These are phyloP conservation scores for Paramecium tetraurelia DNA, from an alignment of 73 alveolate species.

Conservation along the genomic window DNA sequence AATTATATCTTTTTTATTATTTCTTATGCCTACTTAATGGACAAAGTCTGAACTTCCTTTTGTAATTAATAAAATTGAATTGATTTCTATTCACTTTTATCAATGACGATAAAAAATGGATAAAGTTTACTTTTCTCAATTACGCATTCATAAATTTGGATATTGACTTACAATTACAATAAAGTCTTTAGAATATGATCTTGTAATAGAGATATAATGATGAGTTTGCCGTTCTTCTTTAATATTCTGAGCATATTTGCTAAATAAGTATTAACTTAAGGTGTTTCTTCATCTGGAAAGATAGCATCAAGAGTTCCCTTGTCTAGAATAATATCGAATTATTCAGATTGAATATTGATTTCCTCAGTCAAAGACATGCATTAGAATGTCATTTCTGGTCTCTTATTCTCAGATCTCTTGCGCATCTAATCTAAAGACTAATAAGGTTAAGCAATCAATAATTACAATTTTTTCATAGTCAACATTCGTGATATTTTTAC, in stretches of 20 bases:
- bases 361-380: slow-evolving; percentile 11
- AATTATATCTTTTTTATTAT: slow-evolving; percentile 28
- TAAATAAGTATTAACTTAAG: slow-evolving; percentile 17
- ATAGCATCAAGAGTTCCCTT: slow-evolving; percentile 63
- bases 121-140: slow-evolving; percentile 55
- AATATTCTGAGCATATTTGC: slow-evolving; percentile 39
- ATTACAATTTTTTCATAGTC: slow-evolving; percentile 53
- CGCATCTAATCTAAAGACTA: slow-evolving; percentile 47
- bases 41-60: neutral
- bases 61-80: neutral
- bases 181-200: slow-evolving; percentile 45
- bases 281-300: slow-evolving; percentile 51
- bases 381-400: slow-evolving; percentile 53
- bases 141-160: slow-evolving; percentile 37
- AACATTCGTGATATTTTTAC: slow-evolving; percentile 43
- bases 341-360: neutral
- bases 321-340: slow-evolving; percentile 46
- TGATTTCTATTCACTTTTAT: slow-evolving; percentile 1
- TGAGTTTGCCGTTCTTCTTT: slow-evolving; percentile 6
- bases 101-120: slow-evolving; percentile 53
- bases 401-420: slow-evolving; percentile 47
- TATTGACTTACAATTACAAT: neutral
- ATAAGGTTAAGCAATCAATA: neutral
- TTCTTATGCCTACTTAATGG: slow-evolving; percentile 33
- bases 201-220: slow-evolving; percentile 32